A percentile compares a stretch with the other conserved stretches of the same genome.
Evolutionary conservation across 495 filamentous ascomycete species (phyloP).

Genomic region (Penicillium tannophilum): DNA sequence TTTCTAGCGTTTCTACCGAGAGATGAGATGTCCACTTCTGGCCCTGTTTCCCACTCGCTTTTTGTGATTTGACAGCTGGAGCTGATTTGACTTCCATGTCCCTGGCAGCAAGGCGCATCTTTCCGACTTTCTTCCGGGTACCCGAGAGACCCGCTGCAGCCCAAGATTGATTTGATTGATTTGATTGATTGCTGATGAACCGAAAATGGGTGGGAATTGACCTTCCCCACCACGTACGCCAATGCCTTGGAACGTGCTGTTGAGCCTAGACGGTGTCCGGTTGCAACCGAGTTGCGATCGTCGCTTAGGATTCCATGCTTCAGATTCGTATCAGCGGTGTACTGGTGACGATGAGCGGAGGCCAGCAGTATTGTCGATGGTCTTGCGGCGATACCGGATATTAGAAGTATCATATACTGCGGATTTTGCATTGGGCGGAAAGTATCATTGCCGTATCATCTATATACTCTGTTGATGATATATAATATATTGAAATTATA

Average conservation of each 20-base stretch:
- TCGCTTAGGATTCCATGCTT: neutral
- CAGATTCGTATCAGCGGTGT: neutral
- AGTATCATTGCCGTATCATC: neutral
- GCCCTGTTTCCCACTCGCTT: neutral
- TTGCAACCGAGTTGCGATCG: slow-evolving; percentile 2
- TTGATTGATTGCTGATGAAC: slow-evolving; percentile 6
- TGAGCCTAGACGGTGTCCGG: neutral
- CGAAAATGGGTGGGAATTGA: neutral
- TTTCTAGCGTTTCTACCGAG: neutral
- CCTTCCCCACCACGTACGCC: neutral
- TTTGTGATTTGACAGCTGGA: neutral
- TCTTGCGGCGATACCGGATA: slow-evolving; percentile 10
- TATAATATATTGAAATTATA: too few species aligned
- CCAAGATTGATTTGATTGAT: slow-evolving; percentile 8
- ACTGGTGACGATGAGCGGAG: too few species aligned
- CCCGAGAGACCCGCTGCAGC: neutral
- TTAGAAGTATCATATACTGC: neutral
- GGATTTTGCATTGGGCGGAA: neutral
- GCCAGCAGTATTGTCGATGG: neutral
- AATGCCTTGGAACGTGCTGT: neutral
- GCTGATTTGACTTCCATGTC: neutral
- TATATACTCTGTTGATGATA: too few species aligned
- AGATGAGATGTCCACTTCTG: neutral
- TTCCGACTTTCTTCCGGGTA: neutral
- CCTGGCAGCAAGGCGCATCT: neutral